Evolutionary conservation across 73 alveolate genomes (phyloP).

Genomic region (Tetrahymena thermophila): DNA sequence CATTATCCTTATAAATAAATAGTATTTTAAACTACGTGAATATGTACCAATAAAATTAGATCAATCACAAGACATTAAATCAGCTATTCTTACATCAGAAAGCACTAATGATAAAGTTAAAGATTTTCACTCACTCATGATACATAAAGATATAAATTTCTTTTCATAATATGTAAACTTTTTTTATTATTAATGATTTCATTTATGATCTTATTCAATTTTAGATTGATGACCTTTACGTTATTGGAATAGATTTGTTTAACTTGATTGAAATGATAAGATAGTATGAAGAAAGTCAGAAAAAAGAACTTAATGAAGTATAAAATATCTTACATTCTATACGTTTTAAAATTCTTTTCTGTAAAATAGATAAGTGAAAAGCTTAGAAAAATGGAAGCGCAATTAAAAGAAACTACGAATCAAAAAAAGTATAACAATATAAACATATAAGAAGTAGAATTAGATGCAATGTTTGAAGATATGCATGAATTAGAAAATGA

Average conservation of each 20-base stretch:
- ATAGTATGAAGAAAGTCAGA: background rate
- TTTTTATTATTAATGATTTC: background rate
- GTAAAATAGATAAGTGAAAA: background rate
- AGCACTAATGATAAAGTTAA: background rate
- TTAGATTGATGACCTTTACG: background rate
- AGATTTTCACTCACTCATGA: background rate
- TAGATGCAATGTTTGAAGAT: conserved; percentile 2
- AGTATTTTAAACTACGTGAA: background rate
- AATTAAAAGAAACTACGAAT: background rate
- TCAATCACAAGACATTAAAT: background rate
- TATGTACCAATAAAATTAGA: background rate
- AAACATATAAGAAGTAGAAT: background rate
- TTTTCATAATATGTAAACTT: background rate
- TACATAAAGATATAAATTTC: background rate
- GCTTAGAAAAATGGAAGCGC: background rate
- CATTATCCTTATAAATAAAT: background rate
- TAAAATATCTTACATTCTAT: background rate
- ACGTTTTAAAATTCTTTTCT: background rate
- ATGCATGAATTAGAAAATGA: background rate
- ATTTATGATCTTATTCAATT: background rate
- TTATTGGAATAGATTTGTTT: background rate
- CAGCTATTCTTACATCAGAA: background rate
- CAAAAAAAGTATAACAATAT: background rate
- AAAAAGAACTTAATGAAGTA: background rate
- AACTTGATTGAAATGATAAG: background rate